These are phyloP conservation scores for Collybiopsis luxurians DNA, from an alignment of 768 basidiomycete species.

Conservation along the genomic window DNA sequence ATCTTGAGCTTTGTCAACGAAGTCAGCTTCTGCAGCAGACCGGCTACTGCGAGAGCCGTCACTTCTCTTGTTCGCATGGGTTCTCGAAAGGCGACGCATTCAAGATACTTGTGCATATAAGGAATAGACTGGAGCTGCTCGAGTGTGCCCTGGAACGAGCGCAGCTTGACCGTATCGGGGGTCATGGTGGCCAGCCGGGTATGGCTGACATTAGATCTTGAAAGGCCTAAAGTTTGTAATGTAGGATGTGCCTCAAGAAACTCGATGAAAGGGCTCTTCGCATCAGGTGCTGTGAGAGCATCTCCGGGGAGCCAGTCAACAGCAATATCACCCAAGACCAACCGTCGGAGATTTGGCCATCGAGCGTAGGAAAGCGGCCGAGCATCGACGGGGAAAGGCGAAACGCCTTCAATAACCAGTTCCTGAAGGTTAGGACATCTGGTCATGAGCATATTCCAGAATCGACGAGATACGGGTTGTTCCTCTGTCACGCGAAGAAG, in stretches of 20 bases:
- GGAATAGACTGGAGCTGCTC: conserved; percentile 64
- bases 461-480: conserved; percentile 43
- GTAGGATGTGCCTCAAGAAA: conserved; percentile 67
- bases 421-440: conserved; percentile 67
- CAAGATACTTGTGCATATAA: conserved; percentile 45
- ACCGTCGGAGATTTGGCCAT: conserved; percentile 63
- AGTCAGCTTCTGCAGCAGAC: conserved; percentile 55
- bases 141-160: conserved; percentile 64
- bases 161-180: conserved; percentile 46
- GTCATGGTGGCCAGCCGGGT: conserved; percentile 49
- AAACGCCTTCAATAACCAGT: conserved; percentile 53
- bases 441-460: conserved; percentile 72
- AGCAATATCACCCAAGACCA: conserved; percentile 64
- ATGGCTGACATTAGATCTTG: conserved; percentile 51
- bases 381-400: conserved; percentile 52
- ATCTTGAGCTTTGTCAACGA: conserved; percentile 59
- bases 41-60: conserved; percentile 58
- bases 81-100: conserved; percentile 57
- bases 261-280: conserved; percentile 56
- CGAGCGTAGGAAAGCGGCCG: conserved; percentile 54
- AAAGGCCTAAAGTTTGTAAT: conserved; percentile 49
- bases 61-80: conserved; percentile 66
- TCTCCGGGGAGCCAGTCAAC: conserved; percentile 49
- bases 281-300: conserved; percentile 31
- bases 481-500: no score